Evolutionary conservation across 2,329 filamentous ascomycete genomes (phyloP).

Genomic region (Didymellaceae sp.): DNA sequence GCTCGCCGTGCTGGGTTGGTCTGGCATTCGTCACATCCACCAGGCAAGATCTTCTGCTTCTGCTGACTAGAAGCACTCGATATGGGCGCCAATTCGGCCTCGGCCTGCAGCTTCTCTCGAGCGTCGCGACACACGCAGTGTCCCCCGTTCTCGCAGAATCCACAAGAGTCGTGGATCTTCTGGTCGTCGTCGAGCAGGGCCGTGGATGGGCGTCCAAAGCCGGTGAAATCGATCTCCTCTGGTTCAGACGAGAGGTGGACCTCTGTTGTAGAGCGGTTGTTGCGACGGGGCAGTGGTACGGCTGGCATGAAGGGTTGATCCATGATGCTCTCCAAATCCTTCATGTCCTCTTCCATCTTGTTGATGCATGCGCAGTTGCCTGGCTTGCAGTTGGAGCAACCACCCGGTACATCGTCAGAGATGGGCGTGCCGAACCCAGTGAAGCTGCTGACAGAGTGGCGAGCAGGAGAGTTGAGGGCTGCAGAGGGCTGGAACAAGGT

Average conservation of each 20-base stretch:
- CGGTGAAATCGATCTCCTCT: constrained; percentile 46
- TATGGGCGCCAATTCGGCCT: constrained; percentile 21
- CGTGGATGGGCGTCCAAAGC: constrained; percentile 27
- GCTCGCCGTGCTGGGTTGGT: constrained; percentile 43
- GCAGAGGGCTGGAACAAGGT: constrained; percentile 9
- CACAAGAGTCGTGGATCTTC: constrained; percentile 33
- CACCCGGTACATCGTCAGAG: constrained; percentile 19
- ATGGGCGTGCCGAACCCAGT: constrained; percentile 26
- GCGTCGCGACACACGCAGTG: constrained; percentile 41
- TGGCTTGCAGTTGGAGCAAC: constrained; percentile 39
- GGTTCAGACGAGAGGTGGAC: constrained; percentile 18
- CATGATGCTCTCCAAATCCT: constrained; percentile 16
- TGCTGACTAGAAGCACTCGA: constrained; percentile 18
- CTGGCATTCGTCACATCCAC: constrained; percentile 47
- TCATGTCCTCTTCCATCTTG: constrained; percentile 33
- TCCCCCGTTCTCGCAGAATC: constrained; percentile 42
- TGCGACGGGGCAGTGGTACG: constrained; percentile 23
- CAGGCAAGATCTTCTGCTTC: constrained; percentile 25
- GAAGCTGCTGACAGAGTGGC: constrained; percentile 20
- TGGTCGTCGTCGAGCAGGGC: constrained; percentile 29
- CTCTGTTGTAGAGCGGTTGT: constrained; percentile 8
- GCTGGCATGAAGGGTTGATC: constrained; percentile 31
- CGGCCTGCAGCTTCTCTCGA: constrained; percentile 16
- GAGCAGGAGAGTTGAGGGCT: constrained; percentile 8
- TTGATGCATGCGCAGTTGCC: constrained; percentile 45